Evolutionary conservation across 2,329 filamentous ascomycete species (phyloP).

Genomic region (Nannizziopsis barbatae): DNA sequence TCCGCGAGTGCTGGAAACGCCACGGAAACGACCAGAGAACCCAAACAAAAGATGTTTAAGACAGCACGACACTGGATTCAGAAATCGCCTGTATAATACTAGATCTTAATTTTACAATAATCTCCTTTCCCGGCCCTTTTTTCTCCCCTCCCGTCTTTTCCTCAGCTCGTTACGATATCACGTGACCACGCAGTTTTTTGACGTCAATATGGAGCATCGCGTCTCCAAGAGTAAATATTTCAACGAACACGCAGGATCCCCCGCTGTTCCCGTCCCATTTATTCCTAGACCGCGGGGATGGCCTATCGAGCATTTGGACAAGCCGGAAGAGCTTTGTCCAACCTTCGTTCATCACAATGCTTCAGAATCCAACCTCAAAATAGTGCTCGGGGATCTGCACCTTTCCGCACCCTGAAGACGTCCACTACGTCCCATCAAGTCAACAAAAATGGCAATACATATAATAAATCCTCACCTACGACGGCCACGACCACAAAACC

Average conservation of each 20-base stretch:
- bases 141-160: not conserved
- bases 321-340: not conserved
- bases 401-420: constrained; percentile 11
- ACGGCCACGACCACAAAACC: not conserved
- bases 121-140: constrained; percentile 1
- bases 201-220: not conserved
- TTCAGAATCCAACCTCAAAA: not conserved
- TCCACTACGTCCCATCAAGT: constrained; percentile 14
- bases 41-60: constrained; percentile 55
- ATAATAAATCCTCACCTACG: not conserved
- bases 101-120: not conserved
- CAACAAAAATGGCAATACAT: constrained; percentile 5
- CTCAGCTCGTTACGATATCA: not conserved
- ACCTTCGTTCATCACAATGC: not conserved
- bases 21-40: constrained; percentile 81
- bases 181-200: not conserved
- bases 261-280: not conserved
- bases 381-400: not conserved
- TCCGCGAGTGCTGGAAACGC: constrained; percentile 81
- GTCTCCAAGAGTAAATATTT: too few species aligned
- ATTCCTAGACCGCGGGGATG: constrained; percentile 2
- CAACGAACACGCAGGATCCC: too few species aligned
- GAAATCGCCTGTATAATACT: constrained; percentile 1
- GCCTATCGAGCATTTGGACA: constrained; percentile 5
- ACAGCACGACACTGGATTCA: not conserved